phyloP scores from a whole-genome alignment of 2,329 filamentous ascomycete species.

The Colletotrichum tropicicola region DNA sequence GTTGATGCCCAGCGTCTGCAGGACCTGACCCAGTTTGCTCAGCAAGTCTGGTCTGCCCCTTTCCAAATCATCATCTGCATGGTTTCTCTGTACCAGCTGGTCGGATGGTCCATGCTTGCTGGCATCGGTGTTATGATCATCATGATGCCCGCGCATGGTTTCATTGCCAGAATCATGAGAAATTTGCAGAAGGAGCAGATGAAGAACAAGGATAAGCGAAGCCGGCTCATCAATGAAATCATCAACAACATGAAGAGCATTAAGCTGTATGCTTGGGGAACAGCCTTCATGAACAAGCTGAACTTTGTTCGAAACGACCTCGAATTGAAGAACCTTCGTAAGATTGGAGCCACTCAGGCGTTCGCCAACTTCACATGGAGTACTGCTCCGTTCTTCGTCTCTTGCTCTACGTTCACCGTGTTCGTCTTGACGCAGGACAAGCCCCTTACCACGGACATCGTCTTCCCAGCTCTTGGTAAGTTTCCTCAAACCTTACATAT shows the following conservation, averaged over 20 bases:
- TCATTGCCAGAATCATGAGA: conserved; percentile 94
- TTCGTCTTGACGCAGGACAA: conserved; percentile 86
- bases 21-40: conserved; percentile 93
- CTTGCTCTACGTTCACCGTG: conserved; percentile 93
- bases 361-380: conserved; percentile 98
- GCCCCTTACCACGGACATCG: conserved; percentile 91
- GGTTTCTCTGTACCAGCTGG: conserved; percentile 93
- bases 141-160: conserved; percentile 95
- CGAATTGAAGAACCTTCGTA: conserved; percentile 93
- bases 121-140: conserved; percentile 94
- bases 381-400: conserved; percentile 96
- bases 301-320: conserved; percentile 96
- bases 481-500: not conserved
- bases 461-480: conserved; percentile 81
- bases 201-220: conserved; percentile 98
- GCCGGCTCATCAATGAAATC: conserved; percentile 94
- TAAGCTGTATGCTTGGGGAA: conserved; percentile 98
- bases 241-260: conserved; percentile 99
- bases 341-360: conserved; percentile 93
- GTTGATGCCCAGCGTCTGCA: conserved; percentile 96
- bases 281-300: conserved; percentile 96
- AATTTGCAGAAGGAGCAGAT: conserved; percentile 94
- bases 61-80: conserved; percentile 98
- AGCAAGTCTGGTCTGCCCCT: conserved; percentile 95
- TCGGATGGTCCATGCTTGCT: conserved; percentile 94